A percentile compares a stretch with the other conserved stretches of the same genome.
These are phyloP conservation scores for Saturnispora mendoncae DNA, from an alignment of 805 yeast species.

Conservation along the genomic window DNA sequence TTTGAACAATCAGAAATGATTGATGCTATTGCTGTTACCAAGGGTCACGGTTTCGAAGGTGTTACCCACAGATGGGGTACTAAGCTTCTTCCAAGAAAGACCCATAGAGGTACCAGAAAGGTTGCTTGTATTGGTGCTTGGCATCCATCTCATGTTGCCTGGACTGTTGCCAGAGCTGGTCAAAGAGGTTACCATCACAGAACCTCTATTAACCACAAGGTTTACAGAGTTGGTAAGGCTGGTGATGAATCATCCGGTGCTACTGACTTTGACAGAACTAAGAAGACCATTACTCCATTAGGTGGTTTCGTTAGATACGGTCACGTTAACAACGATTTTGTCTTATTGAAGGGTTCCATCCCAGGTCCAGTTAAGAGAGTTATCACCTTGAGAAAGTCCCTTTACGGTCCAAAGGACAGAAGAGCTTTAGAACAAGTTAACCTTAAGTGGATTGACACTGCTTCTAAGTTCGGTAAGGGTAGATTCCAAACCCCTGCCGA, in stretches of 20 bases:
- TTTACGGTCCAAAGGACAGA: slow-evolving; percentile 96
- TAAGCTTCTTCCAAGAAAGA: slow-evolving; percentile 99
- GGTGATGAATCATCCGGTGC: slow-evolving; percentile 92
- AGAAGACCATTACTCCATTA: slow-evolving; percentile 98
- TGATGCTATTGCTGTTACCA: slow-evolving; percentile 98
- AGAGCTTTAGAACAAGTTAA: slow-evolving; percentile 91
- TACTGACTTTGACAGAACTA: slow-evolving; percentile 98
- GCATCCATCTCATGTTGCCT: slow-evolving; percentile 99
- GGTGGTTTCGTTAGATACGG: slow-evolving; percentile 99
- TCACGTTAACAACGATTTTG: slow-evolving; percentile 93
- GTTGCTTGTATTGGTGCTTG: slow-evolving; percentile 99
- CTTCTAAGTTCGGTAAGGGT: slow-evolving; percentile 99
- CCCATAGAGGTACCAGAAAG: slow-evolving; percentile 99
- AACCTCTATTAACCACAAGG: slow-evolving; percentile 99
- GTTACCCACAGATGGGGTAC: slow-evolving; percentile 99
- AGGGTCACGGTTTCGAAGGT: slow-evolving; percentile 99
- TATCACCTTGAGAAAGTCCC: slow-evolving; percentile 96
- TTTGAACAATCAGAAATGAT: slow-evolving; percentile 98
- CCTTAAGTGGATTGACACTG: slow-evolving; percentile 99
- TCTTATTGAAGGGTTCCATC: slow-evolving; percentile 95
- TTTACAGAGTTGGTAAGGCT: slow-evolving; percentile 98
- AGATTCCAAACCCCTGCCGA: slow-evolving; percentile 99
- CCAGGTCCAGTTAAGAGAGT: slow-evolving; percentile 99
- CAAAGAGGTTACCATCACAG: slow-evolving; percentile 99
- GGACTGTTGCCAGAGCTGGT: slow-evolving; percentile 99